Base-by-base conservation (phyloP, 257 asterid species). In the Plectranthus barbatus region DNA sequence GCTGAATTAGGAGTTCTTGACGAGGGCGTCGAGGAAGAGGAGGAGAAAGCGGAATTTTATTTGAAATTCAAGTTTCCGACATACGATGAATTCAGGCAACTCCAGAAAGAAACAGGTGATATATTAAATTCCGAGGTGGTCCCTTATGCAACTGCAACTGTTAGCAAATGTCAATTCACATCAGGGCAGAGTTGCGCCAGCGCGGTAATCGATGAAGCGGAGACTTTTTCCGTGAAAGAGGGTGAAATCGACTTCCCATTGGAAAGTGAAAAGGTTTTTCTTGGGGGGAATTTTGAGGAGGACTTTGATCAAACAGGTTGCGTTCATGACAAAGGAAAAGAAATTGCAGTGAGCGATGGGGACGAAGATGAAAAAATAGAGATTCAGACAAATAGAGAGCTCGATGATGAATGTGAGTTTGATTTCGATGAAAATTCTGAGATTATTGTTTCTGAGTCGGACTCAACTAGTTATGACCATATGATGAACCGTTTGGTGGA, bases 41-140 rank as follows among this genome's bases (percentile, higher is more conserved):
- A 77, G 54, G 75, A 77, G 54, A 57, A 77, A 55, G 9, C 52
- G 26, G 94, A 74, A 74, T 59, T 56, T 0, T 67, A 64, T 70
- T 74, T 91, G 55, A 62, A 64, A 18, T 91, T 91, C 68, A 81
- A 72, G 70, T 89, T 86, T 56, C 95, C 89, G 19, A 70, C 81
- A 0, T 89, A 72, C 61, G 91, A 86, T 41, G 95, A 92, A 61
- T 86, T 86, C 40, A 65, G 76, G 56, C 68, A 45, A 71, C 69
- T 42, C 60, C 64, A 60, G 42, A 53, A 59, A 64, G 79, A 55
- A 41, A 51, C 48, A 42, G 77, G 66, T 40, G 58, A 62, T 40
- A 8, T 46, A 62, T 26, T 56, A 48, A 66, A 64, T 56, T 66
- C 76, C 26, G 83, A 68, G 44, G 67, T 71, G 59, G 80, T 56